phyloP scores from a whole-genome alignment of 2,329 filamentous ascomycete genomes.

The Cyclaneusma minus region DNA sequence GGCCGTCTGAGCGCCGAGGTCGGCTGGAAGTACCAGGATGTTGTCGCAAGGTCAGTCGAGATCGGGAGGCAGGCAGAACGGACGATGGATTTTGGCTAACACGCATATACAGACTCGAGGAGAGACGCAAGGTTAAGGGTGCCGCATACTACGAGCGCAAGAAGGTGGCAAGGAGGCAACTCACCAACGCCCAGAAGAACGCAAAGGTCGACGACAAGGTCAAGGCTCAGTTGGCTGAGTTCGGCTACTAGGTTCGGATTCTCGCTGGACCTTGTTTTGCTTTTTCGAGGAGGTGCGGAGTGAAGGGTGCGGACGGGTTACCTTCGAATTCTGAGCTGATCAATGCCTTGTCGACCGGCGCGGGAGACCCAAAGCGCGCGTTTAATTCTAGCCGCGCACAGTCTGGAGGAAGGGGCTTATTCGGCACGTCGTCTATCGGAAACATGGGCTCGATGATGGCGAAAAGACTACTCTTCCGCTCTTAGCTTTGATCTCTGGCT shows the following conservation, averaged over 20 bases:
- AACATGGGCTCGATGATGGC: too few relatives aligned
- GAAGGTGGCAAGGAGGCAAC: slow-evolving; percentile 86
- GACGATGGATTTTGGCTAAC: slow-evolving; percentile 7
- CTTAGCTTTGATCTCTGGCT: too few relatives aligned
- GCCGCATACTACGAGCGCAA: slow-evolving; percentile 99
- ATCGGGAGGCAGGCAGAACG: slow-evolving; percentile 1
- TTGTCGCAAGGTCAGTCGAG: slow-evolving; percentile 77
- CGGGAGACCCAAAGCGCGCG: too few relatives aligned
- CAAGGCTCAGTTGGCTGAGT: slow-evolving; percentile 73
- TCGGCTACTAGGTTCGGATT: slow-evolving; percentile 76
- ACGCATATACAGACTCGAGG: slow-evolving; percentile 64
- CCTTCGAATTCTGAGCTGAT: too few relatives aligned
- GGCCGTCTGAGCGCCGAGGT: slow-evolving; percentile 97
- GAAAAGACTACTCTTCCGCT: too few relatives aligned
- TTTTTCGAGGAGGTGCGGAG: too few relatives aligned
- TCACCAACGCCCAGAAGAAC: slow-evolving; percentile 85
- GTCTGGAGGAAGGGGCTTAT: too few relatives aligned
- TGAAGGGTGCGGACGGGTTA: too few relatives aligned
- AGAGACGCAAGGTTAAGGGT: slow-evolving; percentile 99
- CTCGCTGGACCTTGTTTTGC: too few relatives aligned
- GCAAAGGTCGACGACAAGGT: slow-evolving; percentile 77
- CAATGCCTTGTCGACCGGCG: too few relatives aligned
- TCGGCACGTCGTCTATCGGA: too few relatives aligned
- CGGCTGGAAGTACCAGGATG: slow-evolving; percentile 99
- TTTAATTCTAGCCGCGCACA: too few relatives aligned